Conservation (phyloP, 1,139 yeast genomes). For the Hansenula anomala region DNA sequence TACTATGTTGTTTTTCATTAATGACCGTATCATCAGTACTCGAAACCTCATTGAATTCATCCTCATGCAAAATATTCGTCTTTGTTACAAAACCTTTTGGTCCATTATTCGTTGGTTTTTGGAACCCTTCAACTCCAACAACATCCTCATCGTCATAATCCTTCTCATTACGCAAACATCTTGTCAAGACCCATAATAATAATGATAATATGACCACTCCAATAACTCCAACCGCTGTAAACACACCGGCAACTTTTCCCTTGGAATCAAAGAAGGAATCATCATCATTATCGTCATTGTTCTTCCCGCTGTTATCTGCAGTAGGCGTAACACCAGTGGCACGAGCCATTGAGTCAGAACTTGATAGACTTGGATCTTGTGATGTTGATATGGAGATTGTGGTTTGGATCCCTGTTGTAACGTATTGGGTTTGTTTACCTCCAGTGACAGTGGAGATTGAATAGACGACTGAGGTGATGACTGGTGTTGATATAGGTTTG, state of each 20-base stretch:
- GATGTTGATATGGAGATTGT: constrained; percentile 4
- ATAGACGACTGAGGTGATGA: constrained; percentile 6
- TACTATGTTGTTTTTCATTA: constrained; percentile 4
- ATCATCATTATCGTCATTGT: too few species aligned
- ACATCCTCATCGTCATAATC: constrained; percentile 14
- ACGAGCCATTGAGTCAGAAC: not conserved
- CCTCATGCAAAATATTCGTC: constrained; percentile 7
- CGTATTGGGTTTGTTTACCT: constrained; percentile 5
- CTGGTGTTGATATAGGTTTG: constrained; percentile 9
- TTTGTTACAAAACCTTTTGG: not conserved
- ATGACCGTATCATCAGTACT: constrained; percentile 7
- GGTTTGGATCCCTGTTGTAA: constrained; percentile 6
- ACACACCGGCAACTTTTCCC: constrained; percentile 72
- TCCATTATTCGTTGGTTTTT: not conserved
- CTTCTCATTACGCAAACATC: constrained; percentile 11
- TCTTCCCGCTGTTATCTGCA: too few species aligned
- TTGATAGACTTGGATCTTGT: not conserved
- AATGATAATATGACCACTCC: constrained; percentile 34
- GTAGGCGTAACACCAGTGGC: constrained; percentile 1
- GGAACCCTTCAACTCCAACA: constrained; percentile 1
- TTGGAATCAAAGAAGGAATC: constrained; percentile 44
- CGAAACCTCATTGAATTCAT: constrained; percentile 4
- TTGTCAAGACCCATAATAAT: constrained; percentile 20
- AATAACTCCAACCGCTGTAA: constrained; percentile 62
- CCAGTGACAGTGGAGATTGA: constrained; percentile 6